A percentile compares a stretch with the other conserved stretches of the same genome.
phyloP scores from a whole-genome alignment of 1,284 basidiomycete genomes.

The Leccinum subfulvum region DNA sequence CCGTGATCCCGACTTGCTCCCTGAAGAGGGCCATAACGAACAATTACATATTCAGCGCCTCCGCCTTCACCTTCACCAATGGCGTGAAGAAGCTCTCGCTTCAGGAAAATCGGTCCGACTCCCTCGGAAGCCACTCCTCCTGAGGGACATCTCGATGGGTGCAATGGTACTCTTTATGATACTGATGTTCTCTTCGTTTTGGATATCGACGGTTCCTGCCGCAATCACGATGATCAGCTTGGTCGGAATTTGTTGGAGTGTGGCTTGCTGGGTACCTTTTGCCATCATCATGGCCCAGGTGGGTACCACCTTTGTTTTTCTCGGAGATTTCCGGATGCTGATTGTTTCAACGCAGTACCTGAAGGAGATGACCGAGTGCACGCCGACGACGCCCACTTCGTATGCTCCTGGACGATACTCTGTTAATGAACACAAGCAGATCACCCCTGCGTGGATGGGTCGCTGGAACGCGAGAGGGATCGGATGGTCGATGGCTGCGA shows the following conservation, averaged over 20 bases:
- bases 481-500: slow-evolving; percentile 40
- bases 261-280: slow-evolving; percentile 90
- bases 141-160: slow-evolving; percentile 89
- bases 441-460: background rate
- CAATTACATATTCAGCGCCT: slow-evolving; percentile 71
- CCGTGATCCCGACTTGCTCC: slow-evolving; percentile 75
- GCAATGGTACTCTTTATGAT: slow-evolving; percentile 78
- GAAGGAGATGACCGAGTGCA: slow-evolving; percentile 63
- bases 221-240: slow-evolving; percentile 81
- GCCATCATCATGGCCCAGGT: slow-evolving; percentile 95
- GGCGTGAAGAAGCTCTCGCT: slow-evolving; percentile 78
- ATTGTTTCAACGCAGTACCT: slow-evolving; percentile 55
- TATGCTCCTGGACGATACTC: slow-evolving; percentile 6
- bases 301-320: slow-evolving; percentile 19
- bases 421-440: slow-evolving; percentile 42
- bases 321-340: background rate
- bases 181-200: slow-evolving; percentile 82
- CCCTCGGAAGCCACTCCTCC: slow-evolving; percentile 83
- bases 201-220: slow-evolving; percentile 68
- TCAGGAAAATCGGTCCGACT: slow-evolving; percentile 71
- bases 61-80: slow-evolving; percentile 66
- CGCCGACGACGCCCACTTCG: background rate
- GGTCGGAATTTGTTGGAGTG: slow-evolving; percentile 91
- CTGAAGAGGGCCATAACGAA: slow-evolving; percentile 67
- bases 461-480: background rate